These are phyloP conservation scores for Podospora australis DNA, from an alignment of 495 filamentous ascomycete species.

Conservation along the genomic window DNA sequence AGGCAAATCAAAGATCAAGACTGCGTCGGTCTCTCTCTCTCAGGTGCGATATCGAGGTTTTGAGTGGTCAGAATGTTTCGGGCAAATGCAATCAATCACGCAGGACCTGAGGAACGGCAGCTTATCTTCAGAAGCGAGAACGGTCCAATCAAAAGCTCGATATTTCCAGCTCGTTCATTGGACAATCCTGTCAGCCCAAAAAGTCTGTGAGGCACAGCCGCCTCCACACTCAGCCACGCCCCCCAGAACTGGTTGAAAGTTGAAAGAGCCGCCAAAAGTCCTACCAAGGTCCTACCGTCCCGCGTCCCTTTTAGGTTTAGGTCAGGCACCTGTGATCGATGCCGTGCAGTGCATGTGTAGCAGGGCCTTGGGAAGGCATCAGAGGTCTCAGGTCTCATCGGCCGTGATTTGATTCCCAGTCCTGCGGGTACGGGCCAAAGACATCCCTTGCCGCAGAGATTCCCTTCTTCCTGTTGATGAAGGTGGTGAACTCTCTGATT, in stretches of 20 bases:
- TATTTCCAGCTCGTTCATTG: background rate
- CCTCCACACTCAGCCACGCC: conserved; percentile 22
- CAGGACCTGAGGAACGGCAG: too few species aligned
- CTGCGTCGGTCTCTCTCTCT: too few species aligned
- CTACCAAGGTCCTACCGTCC: conserved; percentile 29
- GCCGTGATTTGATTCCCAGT: background rate
- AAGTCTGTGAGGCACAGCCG: conserved; percentile 13
- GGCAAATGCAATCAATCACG: too few species aligned
- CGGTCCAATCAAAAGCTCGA: background rate
- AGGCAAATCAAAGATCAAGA: too few species aligned
- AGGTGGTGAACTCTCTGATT: too few species aligned
- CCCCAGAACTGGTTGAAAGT: too few species aligned
- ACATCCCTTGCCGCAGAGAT: background rate
- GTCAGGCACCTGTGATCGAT: conserved; percentile 23
- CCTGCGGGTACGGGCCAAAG: too few species aligned
- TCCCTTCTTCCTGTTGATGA: background rate
- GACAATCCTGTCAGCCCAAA: background rate
- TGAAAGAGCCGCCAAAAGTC: conserved; percentile 20
- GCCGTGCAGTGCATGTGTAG: conserved; percentile 7
- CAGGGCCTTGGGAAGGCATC: conserved; percentile 12
- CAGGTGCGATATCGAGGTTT: too few species aligned
- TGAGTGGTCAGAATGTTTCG: too few species aligned
- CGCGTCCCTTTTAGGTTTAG: conserved; percentile 17
- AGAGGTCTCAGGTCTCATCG: background rate
- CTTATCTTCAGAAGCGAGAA: too few species aligned